These are phyloP conservation scores for Eucommia ulmoides DNA, from an alignment of 257 asterid species.

Conservation along the genomic window DNA sequence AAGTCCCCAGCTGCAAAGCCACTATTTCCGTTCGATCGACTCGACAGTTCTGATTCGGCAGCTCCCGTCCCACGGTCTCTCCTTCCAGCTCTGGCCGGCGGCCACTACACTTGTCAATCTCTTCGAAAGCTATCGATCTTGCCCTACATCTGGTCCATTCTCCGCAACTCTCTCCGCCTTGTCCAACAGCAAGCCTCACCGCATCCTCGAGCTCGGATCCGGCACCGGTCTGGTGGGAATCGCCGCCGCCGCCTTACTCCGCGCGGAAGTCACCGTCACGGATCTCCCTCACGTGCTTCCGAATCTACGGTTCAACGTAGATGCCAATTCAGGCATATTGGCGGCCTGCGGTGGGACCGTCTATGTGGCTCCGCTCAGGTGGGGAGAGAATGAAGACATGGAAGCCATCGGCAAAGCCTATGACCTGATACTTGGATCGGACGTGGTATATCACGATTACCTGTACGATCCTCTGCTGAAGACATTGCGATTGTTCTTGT, in stretches of 20 bases:
- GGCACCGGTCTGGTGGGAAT: slow-evolving; percentile 86
- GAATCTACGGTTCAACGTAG: slow-evolving; percentile 52
- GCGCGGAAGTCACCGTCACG: slow-evolving; percentile 62
- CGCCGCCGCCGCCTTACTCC: slow-evolving; percentile 70
- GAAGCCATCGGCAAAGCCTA: slow-evolving; percentile 43
- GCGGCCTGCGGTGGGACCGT: slow-evolving; percentile 31
- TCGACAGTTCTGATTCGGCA: slow-evolving; percentile 40
- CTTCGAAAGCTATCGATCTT: slow-evolving; percentile 34
- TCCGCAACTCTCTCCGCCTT: slow-evolving; percentile 20
- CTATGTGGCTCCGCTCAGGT: slow-evolving; percentile 39
- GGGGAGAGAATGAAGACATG: slow-evolving; percentile 61
- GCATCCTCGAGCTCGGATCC: slow-evolving; percentile 86
- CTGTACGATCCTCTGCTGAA: slow-evolving; percentile 48
- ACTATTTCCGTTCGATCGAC: slow-evolving; percentile 39
- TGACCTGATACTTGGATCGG: slow-evolving; percentile 73
- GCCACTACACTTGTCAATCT: slow-evolving; percentile 58
- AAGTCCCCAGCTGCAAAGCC: slow-evolving; percentile 5
- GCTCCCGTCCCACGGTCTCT: slow-evolving; percentile 68
- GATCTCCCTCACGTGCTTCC: slow-evolving; percentile 80
- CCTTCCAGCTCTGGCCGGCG: slow-evolving; percentile 98
- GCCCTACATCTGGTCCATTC: slow-evolving; percentile 1
- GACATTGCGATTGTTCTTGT: slow-evolving; percentile 37
- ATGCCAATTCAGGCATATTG: slow-evolving; percentile 36
- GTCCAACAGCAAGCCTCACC: slow-evolving; percentile 21
- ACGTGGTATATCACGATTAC: slow-evolving; percentile 65